These are phyloP conservation scores for Vigna mungo DNA, from an alignment of 306 rosid species.

Conservation along the genomic window DNA sequence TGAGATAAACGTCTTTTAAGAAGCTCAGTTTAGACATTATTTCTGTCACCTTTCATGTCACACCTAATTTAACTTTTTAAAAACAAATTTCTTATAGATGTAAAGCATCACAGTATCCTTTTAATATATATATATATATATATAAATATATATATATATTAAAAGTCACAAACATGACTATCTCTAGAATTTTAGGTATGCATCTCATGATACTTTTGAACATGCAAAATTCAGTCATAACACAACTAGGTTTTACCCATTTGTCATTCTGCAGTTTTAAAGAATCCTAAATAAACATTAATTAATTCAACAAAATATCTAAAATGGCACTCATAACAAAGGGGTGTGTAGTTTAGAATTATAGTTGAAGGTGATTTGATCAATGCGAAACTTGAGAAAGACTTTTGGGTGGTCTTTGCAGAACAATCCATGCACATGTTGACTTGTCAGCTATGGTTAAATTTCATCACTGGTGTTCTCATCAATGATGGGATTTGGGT, in stretches of 20 bases:
- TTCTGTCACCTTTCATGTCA: conserved; percentile 12
- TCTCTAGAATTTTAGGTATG: not conserved
- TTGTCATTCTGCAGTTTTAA: not conserved
- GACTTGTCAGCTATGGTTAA: conserved; percentile 4
- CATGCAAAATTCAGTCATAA: not conserved
- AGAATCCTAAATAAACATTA: not conserved
- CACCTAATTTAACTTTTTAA: not conserved
- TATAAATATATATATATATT: too few relatives aligned
- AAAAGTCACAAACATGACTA: too few relatives aligned
- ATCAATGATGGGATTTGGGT: not conserved
- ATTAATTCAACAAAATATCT: not conserved
- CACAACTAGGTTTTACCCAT: conserved; percentile 21
- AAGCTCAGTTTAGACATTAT: not conserved
- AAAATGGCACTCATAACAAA: not conserved
- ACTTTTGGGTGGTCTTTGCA: not conserved
- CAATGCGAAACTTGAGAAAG: conserved; percentile 14
- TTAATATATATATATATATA: too few relatives aligned
- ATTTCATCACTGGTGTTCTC: not conserved
- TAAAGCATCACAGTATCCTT: not conserved
- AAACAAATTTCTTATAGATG: not conserved
- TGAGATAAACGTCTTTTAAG: not conserved
- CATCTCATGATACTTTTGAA: not conserved
- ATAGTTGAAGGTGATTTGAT: conserved; percentile 9
- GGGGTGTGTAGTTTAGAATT: conserved; percentile 3
- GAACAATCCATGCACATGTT: not conserved